Percentiles rank a stretch among this genome's conserved stretches.
Conservation (phyloP, 2,329 filamentous ascomycete genomes). For the Trichoderma koningii region DNA sequence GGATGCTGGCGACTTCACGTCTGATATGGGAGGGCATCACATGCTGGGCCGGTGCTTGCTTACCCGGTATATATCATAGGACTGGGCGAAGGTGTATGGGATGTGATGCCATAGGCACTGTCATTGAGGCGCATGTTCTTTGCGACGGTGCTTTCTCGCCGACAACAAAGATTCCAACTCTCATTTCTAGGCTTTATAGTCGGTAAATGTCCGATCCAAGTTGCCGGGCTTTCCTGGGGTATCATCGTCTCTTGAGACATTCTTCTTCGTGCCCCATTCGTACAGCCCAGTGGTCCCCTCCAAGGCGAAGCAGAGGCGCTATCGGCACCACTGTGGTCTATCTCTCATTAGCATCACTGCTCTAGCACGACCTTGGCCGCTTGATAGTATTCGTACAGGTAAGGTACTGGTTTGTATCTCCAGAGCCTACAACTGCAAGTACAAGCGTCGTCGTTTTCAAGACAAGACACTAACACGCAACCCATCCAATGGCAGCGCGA, state of each 20-base stretch:
- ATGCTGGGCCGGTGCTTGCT: conserved; percentile 1
- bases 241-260: conserved; percentile 3
- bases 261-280: conserved; percentile 2
- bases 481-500: background rate
- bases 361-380: background rate
- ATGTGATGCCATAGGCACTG: background rate
- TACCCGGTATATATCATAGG: background rate
- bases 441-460: background rate
- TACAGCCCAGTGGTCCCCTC: background rate
- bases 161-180: conserved; percentile 9
- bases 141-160: background rate
- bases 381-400: too few relatives aligned
- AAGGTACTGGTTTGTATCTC: too few relatives aligned
- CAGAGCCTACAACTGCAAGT: too few relatives aligned
- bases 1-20: conserved; percentile 1
- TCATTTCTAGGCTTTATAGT: background rate
- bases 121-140: background rate
- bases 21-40: background rate
- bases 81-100: background rate
- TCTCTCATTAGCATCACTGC: background rate
- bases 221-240: background rate
- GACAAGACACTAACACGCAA: background rate
- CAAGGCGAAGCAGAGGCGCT: background rate
- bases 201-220: background rate
- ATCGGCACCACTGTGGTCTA: background rate